A percentile compares a stretch with the other conserved stretches of the same genome.
These are phyloP conservation scores for Sutorius australiensis DNA, from an alignment of 768 basidiomycete genomes.

Conservation along the genomic window DNA sequence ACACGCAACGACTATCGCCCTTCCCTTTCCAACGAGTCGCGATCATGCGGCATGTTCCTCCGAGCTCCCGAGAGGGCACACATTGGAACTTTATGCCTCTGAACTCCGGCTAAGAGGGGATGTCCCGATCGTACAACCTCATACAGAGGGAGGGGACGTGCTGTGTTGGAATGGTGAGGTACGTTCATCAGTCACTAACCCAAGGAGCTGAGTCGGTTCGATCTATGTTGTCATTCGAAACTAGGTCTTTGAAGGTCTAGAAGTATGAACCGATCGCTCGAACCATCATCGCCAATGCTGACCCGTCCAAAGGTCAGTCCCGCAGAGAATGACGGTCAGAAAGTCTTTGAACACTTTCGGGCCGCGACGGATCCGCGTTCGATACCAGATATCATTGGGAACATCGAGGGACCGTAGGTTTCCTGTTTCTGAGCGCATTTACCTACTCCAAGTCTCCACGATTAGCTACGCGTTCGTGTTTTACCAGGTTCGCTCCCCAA, in stretches of 20 bases:
- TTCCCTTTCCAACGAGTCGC: constrained; percentile 10
- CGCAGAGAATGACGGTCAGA: constrained; percentile 71
- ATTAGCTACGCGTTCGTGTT: constrained; percentile 76
- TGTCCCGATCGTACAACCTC: constrained; percentile 61
- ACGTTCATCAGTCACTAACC: constrained; percentile 8
- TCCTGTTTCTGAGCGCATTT: background rate
- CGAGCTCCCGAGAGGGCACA: constrained; percentile 20
- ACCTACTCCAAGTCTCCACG: background rate
- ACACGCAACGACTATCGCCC: constrained; percentile 25
- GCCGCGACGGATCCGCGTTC: constrained; percentile 29
- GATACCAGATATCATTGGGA: constrained; percentile 51
- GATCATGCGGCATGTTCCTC: constrained; percentile 8
- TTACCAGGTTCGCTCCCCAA: constrained; percentile 55
- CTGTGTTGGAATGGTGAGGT: constrained; percentile 91
- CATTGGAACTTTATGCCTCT: constrained; percentile 59
- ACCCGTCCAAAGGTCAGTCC: constrained; percentile 43
- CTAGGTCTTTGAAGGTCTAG: constrained; percentile 75
- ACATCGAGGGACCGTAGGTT: constrained; percentile 80
- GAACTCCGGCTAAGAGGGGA: constrained; percentile 72
- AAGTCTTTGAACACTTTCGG: constrained; percentile 38
- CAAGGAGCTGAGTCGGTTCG: background rate
- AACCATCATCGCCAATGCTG: background rate
- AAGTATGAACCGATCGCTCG: constrained; percentile 40
- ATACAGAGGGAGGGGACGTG: constrained; percentile 50
- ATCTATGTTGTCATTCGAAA: background rate